Conservation (phyloP, 192 early-diverging fungal species). For the Dispira simplex region DNA sequence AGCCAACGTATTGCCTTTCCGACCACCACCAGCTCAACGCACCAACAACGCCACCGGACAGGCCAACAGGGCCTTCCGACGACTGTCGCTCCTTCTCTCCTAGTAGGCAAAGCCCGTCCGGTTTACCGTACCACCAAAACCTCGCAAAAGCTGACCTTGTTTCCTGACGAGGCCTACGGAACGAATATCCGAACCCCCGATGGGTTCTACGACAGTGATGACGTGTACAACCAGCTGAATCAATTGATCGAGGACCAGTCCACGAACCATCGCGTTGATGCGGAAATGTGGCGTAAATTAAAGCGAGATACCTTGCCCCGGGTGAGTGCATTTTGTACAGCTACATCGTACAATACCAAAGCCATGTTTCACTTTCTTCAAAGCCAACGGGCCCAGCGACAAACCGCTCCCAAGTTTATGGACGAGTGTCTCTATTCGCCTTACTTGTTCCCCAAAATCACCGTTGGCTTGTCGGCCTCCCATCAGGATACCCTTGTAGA, state of each 20-base stretch:
- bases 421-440: constrained; percentile 56
- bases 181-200: constrained; percentile 22
- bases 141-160: constrained; percentile 83
- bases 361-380: constrained; percentile 63
- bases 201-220: constrained; percentile 18
- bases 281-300: constrained; percentile 56
- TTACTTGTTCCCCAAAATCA: constrained; percentile 24
- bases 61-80: background rate
- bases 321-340: constrained; percentile 75
- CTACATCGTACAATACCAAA: constrained; percentile 64
- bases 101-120: constrained; percentile 32
- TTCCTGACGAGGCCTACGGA: constrained; percentile 54
- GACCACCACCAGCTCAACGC: background rate
- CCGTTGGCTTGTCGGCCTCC: constrained; percentile 11
- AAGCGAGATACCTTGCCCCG: constrained; percentile 57
- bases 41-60: background rate
- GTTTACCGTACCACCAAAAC: constrained; percentile 82
- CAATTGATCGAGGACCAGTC: constrained; percentile 30
- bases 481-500: background rate
- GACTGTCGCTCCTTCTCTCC: background rate
- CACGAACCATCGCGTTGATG: constrained; percentile 35
- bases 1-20: constrained; percentile 1
- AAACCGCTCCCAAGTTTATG: constrained; percentile 52
- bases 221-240: constrained; percentile 55
- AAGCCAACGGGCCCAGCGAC: constrained; percentile 38